Base-by-base conservation (phyloP, 1,284 basidiomycete genomes). In the Pseudozyma pruni region DNA sequence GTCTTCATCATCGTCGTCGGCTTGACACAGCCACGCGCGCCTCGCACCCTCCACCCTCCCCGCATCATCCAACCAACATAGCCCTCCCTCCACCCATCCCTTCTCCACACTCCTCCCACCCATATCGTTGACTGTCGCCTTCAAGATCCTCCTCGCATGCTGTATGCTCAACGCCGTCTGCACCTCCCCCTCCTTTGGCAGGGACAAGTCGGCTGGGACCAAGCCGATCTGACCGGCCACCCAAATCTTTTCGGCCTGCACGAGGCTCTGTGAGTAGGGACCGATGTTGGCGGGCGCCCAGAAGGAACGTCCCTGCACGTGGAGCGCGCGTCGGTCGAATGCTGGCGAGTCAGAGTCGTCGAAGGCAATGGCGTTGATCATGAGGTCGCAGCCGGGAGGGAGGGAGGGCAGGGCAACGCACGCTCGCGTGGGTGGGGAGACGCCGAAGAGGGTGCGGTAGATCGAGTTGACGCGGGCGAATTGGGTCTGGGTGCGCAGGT, bases 231-330 rank as follows among this genome's bases (percentile, higher is more conserved):
- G 96, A 4, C 96, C 96, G 0, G 96, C 95, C 54, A 98, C 86
- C 75, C 91, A 93, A 9, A 93, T 85, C 3, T 88, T 88, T 50
- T 90, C 87, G 57, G 88, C 88, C 62, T 93, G 92, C 50, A 86
- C 86, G 50, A 98, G 88, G 8, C 92, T 90, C 83, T 99, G 96
- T 0, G 93, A 95, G 83, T 98, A 99, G 2, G 96, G 96, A 31
- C 96, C 96, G 54, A 99, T 98, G 81, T 98, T 98, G 2, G 96
- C 95, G 9, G 96, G 94, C 16, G 95, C 95, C 96, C 96, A 99
- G 82, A 98, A 98, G 80, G 93, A 95, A 50, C 95, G 82, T 14
- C 93, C 88, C 83, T 98, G 96, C 0, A 98, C 94, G 80, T 99
- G 96, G 32, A 98, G 85, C 0, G 91, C 86, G 33, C 46, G 48